Evolutionary conservation across 1,284 basidiomycete species (phyloP).

Genomic region (Pyrrhoderma noxium): DNA sequence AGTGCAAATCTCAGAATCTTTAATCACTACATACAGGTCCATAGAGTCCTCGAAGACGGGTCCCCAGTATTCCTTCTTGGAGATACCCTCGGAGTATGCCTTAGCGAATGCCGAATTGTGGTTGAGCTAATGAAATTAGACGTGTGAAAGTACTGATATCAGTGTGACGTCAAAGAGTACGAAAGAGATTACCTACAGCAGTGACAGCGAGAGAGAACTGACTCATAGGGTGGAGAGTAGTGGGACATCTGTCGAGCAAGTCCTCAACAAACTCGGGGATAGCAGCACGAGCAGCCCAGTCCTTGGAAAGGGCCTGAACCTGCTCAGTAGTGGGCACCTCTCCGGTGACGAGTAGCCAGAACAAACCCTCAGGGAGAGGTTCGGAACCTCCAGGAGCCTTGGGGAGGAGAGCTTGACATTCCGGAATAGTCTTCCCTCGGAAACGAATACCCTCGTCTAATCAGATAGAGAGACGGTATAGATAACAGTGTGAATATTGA

Average conservation of each 20-base stretch:
- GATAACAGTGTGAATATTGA: slow-evolving; percentile 3
- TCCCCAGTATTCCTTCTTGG: slow-evolving; percentile 97
- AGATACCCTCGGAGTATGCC: slow-evolving; percentile 87
- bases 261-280: slow-evolving; percentile 92
- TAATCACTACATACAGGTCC: slow-evolving; percentile 65
- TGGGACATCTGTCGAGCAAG: slow-evolving; percentile 87
- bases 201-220: slow-evolving; percentile 94
- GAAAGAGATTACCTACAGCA: slow-evolving; percentile 51
- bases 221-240: slow-evolving; percentile 93
- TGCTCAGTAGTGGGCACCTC: slow-evolving; percentile 89
- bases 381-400: slow-evolving; percentile 85
- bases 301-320: slow-evolving; percentile 76
- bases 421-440: slow-evolving; percentile 88
- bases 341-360: slow-evolving; percentile 93
- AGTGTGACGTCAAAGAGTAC: background rate
- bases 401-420: slow-evolving; percentile 80
- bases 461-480: background rate
- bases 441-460: slow-evolving; percentile 94
- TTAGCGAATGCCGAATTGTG: slow-evolving; percentile 97
- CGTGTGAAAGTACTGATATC: slow-evolving; percentile 5
- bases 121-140: slow-evolving; percentile 56
- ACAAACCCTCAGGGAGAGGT: slow-evolving; percentile 90
- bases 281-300: slow-evolving; percentile 86
- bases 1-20: background rate
- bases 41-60: slow-evolving; percentile 94